Base-by-base conservation (phyloP, 192 early-diverging fungal species). In the Backusella westeae region DNA sequence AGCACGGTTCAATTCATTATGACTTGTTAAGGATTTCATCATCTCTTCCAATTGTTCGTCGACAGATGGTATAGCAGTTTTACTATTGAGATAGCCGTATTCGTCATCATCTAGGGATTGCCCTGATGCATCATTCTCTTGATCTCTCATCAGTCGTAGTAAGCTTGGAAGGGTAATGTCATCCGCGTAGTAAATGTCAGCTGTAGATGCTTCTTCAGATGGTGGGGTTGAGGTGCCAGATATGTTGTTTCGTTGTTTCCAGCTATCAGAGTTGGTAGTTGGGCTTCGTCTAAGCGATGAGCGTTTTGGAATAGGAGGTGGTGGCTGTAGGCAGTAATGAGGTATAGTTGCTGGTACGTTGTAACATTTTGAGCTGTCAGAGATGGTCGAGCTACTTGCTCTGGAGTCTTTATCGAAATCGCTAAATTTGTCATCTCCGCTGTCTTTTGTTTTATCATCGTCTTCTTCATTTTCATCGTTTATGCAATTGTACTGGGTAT, bases 251-350 rank as follows among this genome's bases (percentile, higher is more conserved):
- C 35, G 6, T 35, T 34, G 67, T 34, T 68, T 73, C 19, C 19
- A 38, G 4, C 34, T n/a, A 36, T 35, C 46, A 6, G 72, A 59
- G 14, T 63, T 63, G 23, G 21, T 63, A 8, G 56, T 63, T 35
- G 46, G 32, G 2, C 23, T 39, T 34, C 35, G 63, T 46, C 77
- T 70, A n/a, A 72, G 65, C 34, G 78, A 69, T 1, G 78, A 80
- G 41, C 70, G 49, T n/a, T 29, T 69, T 34, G 78, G 78, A 38
- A 80, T 67, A 53, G 78, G 78, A 1, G 78, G 78, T 39, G 78
- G 78, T 32, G 70, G 15, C 4, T 34, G n/a, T 21, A 36, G 34
- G 34, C 34, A 69, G 12, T 38, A 71, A n/a, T 67, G 39, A 21
- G 73, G 29, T 38, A 36, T 44, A 35, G 69, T 49, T 63, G 56